Conservation (phyloP, 768 basidiomycete species). For the Paxillus involutus region DNA sequence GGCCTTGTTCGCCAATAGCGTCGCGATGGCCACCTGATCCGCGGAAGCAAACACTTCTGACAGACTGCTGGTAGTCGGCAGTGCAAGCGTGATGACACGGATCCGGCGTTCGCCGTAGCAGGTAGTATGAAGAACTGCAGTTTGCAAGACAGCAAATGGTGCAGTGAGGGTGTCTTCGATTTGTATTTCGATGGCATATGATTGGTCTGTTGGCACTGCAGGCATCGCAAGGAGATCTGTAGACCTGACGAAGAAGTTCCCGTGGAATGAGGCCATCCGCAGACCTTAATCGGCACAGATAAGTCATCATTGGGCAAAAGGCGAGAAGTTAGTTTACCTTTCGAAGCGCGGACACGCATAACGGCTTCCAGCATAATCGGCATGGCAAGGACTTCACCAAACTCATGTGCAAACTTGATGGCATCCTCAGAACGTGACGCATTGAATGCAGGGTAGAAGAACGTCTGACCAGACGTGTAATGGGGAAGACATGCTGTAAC, state of each 20-base stretch:
- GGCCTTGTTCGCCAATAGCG: slow-evolving; percentile 87
- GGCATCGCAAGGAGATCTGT: slow-evolving; percentile 96
- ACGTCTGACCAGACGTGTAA: slow-evolving; percentile 97
- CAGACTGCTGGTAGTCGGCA: slow-evolving; percentile 85
- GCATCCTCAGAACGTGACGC: slow-evolving; percentile 93
- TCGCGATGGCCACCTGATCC: slow-evolving; percentile 84
- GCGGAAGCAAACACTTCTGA: slow-evolving; percentile 90
- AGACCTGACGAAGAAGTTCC: slow-evolving; percentile 97
- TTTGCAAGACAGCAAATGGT: slow-evolving; percentile 92
- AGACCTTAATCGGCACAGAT: slow-evolving; percentile 50
- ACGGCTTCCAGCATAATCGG: slow-evolving; percentile 97
- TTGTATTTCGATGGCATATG: slow-evolving; percentile 93
- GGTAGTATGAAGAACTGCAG: slow-evolving; percentile 91
- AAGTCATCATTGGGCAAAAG: not conserved
- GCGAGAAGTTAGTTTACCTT: slow-evolving; percentile 51
- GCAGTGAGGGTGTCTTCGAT: slow-evolving; percentile 92
- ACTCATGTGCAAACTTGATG: slow-evolving; percentile 97
- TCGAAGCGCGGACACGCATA: slow-evolving; percentile 96
- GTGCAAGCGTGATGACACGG: slow-evolving; percentile 83
- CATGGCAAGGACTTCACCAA: slow-evolving; percentile 89
- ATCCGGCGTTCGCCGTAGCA: slow-evolving; percentile 92
- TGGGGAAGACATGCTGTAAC: slow-evolving; percentile 82
- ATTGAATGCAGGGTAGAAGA: slow-evolving; percentile 98
- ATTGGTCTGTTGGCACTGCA: slow-evolving; percentile 94
- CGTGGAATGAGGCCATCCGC: slow-evolving; percentile 97